Percentiles rank a stretch among this genome's conserved stretches.
Evolutionary conservation across 805 yeast genomes (phyloP).

Genomic region (Lachancea kluyveri): DNA sequence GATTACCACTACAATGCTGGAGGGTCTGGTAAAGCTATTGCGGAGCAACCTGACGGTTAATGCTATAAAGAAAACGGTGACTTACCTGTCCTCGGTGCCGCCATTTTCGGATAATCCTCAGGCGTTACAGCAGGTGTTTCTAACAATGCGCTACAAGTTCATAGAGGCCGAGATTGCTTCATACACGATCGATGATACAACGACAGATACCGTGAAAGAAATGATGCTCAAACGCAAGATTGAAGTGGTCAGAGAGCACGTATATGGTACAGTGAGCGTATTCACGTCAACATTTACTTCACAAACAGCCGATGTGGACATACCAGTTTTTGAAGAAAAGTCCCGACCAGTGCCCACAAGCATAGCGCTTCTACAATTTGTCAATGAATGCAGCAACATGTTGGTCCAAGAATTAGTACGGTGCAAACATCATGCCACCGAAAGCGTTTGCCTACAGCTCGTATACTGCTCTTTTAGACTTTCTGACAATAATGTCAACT

Average conservation of each 20-base stretch:
- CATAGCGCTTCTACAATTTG: conserved; percentile 27
- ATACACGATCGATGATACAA: conserved; percentile 15
- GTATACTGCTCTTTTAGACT: conserved; percentile 86
- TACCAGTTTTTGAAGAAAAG: conserved; percentile 12
- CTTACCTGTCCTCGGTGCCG: conserved; percentile 66
- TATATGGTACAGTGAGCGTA: conserved; percentile 24
- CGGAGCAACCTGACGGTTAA: conserved; percentile 74
- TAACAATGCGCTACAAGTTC: conserved; percentile 64
- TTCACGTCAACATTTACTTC: conserved; percentile 18
- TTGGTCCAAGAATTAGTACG: conserved; percentile 23
- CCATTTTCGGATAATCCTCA: conserved; percentile 36
- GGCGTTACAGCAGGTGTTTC: conserved; percentile 45
- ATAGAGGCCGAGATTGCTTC: conserved; percentile 55
- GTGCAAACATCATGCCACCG: conserved; percentile 38
- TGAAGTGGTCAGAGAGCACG: conserved; percentile 75
- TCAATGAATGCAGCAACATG: conserved; percentile 28
- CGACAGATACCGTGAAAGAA: conserved; percentile 20
- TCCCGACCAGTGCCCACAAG: conserved; percentile 1
- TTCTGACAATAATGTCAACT: conserved; percentile 35
- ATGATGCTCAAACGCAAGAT: conserved; percentile 59
- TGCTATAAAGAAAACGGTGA: conserved; percentile 70
- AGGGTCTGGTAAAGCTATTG: conserved; percentile 60
- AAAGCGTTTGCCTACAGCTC: conserved; percentile 72
- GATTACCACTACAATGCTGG: conserved; percentile 50
- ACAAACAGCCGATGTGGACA: conserved; percentile 4